These are phyloP conservation scores for Otatea glauca DNA, from an alignment of 176 grass and related monocot genomes.

Conservation along the genomic window DNA sequence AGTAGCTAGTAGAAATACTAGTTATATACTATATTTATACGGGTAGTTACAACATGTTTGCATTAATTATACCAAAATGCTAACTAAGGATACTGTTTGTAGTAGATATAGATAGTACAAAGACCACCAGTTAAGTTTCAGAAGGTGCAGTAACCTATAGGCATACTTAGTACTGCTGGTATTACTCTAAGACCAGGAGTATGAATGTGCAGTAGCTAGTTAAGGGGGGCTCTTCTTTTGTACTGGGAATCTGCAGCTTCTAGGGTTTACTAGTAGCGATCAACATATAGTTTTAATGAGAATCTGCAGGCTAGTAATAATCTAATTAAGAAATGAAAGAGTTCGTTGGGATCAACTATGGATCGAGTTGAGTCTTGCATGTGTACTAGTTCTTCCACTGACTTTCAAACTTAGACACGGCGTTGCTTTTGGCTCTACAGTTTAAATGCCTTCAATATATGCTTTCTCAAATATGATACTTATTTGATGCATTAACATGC, in stretches of 20 bases:
- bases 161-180: no score
- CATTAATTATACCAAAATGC: background rate
- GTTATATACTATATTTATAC: background rate
- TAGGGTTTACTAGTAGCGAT: no score
- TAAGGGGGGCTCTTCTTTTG: no score
- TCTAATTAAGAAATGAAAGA: background rate
- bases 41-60: background rate
- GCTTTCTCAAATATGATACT: background rate
- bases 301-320: background rate
- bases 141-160: background rate
- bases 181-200: no score
- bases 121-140: background rate
- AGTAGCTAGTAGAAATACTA: no score
- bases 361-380: background rate
- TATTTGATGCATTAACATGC: background rate
- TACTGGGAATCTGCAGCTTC: no score
- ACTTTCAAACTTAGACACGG: background rate
- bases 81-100: background rate
- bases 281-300: background rate
- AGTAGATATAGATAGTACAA: background rate
- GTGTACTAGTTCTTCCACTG: background rate
- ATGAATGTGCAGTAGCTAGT: no score
- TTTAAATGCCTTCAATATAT: background rate
- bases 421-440: background rate
- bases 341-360: background rate